These are phyloP conservation scores for Trypanosoma grayi DNA, from an alignment of 208 protist species.

Conservation along the genomic window DNA sequence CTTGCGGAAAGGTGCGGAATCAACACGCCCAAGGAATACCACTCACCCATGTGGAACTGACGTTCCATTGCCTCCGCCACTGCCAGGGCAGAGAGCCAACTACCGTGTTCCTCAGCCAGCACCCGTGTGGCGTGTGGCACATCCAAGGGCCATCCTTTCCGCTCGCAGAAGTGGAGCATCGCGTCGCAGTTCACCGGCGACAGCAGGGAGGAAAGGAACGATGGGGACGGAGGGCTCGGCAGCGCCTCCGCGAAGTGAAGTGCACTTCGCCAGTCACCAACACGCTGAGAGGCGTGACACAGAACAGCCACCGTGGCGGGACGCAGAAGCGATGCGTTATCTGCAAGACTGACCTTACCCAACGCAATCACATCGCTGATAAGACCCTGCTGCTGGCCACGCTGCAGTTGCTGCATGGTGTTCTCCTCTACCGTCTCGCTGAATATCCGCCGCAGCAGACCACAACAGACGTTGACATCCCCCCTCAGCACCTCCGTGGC, in stretches of 20 bases:
- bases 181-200: conserved; percentile 41
- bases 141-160: conserved; percentile 48
- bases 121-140: conserved; percentile 65
- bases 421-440: conserved; percentile 42
- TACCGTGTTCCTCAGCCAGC: conserved; percentile 60
- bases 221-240: conserved; percentile 44
- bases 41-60: conserved; percentile 53
- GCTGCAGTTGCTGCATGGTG: not conserved
- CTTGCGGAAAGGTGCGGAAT: conserved; percentile 73
- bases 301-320: conserved; percentile 66
- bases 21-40: conserved; percentile 72
- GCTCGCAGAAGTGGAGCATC: conserved; percentile 39
- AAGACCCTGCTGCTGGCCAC: conserved; percentile 15
- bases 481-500: conserved; percentile 46
- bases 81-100: conserved; percentile 57
- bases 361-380: conserved; percentile 45
- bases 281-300: conserved; percentile 72
- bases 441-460: conserved; percentile 64
- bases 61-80: conserved; percentile 65
- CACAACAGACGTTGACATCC: conserved; percentile 84
- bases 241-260: conserved; percentile 55
- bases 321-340: conserved; percentile 49
- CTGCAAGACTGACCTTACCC: conserved; percentile 37
- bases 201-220: conserved; percentile 79
- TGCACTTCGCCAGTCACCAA: conserved; percentile 67